A percentile compares a stretch with the other conserved stretches of the same genome.
These are phyloP conservation scores for Trematosphaeria pertusa DNA, from an alignment of 2,329 filamentous ascomycete species.

Conservation along the genomic window DNA sequence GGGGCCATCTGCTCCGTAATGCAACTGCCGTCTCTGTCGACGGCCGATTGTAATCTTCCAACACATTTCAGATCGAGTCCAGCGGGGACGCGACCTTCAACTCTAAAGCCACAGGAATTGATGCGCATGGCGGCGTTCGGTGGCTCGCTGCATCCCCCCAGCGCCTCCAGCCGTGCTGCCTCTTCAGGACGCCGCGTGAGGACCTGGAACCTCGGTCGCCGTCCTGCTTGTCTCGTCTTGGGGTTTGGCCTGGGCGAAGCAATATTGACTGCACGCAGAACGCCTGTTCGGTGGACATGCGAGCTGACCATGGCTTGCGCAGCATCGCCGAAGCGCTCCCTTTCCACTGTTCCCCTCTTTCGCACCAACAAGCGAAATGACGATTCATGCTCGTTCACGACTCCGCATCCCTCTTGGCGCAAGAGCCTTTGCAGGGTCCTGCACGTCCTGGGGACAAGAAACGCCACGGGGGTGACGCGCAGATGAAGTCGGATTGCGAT, in stretches of 20 bases:
- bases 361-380: slow-evolving; percentile 35
- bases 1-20: background rate
- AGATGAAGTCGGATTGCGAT: slow-evolving; percentile 20
- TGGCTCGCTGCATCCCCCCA: slow-evolving; percentile 31
- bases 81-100: slow-evolving; percentile 20
- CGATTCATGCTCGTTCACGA: slow-evolving; percentile 26
- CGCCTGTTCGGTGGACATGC: slow-evolving; percentile 31
- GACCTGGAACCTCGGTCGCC: slow-evolving; percentile 27
- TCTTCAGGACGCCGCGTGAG: slow-evolving; percentile 24
- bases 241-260: slow-evolving; percentile 27
- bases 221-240: slow-evolving; percentile 18
- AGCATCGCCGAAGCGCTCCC: slow-evolving; percentile 6
- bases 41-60: slow-evolving; percentile 23
- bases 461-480: slow-evolving; percentile 41
- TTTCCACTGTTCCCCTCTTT: slow-evolving; percentile 12
- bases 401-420: slow-evolving; percentile 25
- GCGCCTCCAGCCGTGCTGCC: slow-evolving; percentile 28
- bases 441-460: slow-evolving; percentile 21
- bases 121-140: slow-evolving; percentile 13
- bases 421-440: slow-evolving; percentile 23
- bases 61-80: slow-evolving; percentile 26
- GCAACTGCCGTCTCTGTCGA: slow-evolving; percentile 24
- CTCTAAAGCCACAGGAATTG: slow-evolving; percentile 18
- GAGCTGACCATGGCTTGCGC: slow-evolving; percentile 26
- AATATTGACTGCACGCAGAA: slow-evolving; percentile 33